phyloP scores from a whole-genome alignment of 225 moss, liverwort and hornwort genomes.

The Marchantia polymorpha region DNA sequence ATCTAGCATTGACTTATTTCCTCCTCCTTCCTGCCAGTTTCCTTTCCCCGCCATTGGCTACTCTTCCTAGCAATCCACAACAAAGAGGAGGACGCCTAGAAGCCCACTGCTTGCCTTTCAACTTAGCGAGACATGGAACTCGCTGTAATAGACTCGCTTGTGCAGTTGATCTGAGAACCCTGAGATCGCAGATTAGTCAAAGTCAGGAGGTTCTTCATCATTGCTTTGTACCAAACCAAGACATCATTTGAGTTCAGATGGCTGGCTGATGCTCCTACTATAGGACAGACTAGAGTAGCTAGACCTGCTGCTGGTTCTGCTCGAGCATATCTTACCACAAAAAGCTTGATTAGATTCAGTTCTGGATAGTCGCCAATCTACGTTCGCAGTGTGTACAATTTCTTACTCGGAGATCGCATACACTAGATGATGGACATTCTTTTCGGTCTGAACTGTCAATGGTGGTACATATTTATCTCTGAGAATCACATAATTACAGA shows the following conservation, averaged over 20 bases:
- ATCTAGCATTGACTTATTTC: constrained; percentile 3
- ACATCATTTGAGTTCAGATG: background rate
- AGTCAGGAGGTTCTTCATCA: background rate
- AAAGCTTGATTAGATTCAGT: background rate
- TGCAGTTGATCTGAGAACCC: background rate
- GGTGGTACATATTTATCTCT: background rate
- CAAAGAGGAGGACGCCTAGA: background rate
- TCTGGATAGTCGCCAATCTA: background rate
- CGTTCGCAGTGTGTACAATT: background rate
- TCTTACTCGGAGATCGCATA: background rate
- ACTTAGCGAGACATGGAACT: background rate
- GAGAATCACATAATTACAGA: background rate
- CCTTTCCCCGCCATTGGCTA: background rate
- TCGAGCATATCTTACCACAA: background rate
- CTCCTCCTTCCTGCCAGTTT: background rate
- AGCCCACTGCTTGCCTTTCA: background rate
- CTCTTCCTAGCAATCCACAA: background rate
- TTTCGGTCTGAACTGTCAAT: background rate
- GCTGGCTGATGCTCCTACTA: background rate
- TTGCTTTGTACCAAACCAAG: background rate
- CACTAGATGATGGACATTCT: constrained; percentile 8
- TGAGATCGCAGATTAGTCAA: background rate
- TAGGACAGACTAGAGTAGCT: background rate
- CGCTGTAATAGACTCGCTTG: background rate
- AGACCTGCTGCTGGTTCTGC: background rate